phyloP scores from a whole-genome alignment of 2,329 filamentous ascomycete genomes.

The Berkeleyomyces rouxiae region DNA sequence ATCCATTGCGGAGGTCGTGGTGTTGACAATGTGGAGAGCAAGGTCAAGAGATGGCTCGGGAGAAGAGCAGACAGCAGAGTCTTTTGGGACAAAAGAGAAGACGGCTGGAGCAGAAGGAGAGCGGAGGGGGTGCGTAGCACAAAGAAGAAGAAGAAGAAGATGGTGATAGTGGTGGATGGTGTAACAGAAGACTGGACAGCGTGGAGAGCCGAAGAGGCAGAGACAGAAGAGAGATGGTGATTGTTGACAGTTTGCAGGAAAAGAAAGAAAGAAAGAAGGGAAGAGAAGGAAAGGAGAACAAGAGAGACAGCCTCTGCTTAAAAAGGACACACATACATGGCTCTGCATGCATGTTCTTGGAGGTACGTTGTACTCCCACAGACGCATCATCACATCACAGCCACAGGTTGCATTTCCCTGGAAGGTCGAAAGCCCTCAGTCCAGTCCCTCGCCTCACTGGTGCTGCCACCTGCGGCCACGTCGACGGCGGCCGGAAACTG shows the following conservation, averaged over 20 bases:
- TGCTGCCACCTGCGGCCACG: background rate
- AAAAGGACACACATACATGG: no score
- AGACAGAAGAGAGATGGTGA: background rate
- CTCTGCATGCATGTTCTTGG: background rate
- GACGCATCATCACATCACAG: background rate
- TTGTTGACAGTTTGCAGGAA: constrained; percentile 2
- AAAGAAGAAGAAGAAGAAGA: background rate
- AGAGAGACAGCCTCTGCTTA: background rate
- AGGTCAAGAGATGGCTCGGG: background rate
- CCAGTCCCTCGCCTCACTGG: no score
- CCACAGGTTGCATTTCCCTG: background rate
- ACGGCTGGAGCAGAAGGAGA: background rate
- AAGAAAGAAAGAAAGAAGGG: background rate
- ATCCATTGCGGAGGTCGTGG: constrained; percentile 7
- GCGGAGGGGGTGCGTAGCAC: background rate
- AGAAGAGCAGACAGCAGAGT: background rate
- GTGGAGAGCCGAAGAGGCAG: background rate
- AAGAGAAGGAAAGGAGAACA: constrained; percentile 3
- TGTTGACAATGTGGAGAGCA: background rate
- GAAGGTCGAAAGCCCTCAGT: no score
- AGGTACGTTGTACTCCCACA: constrained; percentile 4
- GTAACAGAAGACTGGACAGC: constrained; percentile 3
- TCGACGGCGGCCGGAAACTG: background rate
- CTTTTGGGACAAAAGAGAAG: background rate
- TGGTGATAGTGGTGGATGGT: background rate